phyloP scores from a whole-genome alignment of 768 basidiomycete genomes.

The Tylopilus vinaceipallidus region DNA sequence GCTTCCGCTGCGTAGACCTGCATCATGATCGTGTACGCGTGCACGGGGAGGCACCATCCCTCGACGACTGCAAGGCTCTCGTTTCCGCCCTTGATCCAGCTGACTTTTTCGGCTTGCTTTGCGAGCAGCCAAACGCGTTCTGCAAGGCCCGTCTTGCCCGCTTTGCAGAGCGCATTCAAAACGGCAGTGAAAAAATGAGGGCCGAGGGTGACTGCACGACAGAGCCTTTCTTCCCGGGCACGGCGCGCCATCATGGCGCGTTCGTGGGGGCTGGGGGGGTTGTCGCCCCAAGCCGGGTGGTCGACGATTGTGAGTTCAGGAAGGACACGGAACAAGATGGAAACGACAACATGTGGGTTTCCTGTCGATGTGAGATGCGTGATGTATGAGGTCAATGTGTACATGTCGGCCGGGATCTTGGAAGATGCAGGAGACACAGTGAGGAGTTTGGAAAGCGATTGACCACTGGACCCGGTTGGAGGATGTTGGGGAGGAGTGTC shows the following conservation, averaged over 20 bases:
- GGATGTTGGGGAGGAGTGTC: background rate
- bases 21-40: conserved; percentile 74
- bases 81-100: conserved; percentile 38
- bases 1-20: conserved; percentile 53
- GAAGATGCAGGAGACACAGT: conserved; percentile 11
- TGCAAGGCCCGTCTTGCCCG: conserved; percentile 50
- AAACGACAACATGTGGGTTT: conserved; percentile 41
- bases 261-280: conserved; percentile 24
- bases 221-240: conserved; percentile 33
- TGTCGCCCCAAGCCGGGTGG: conserved; percentile 38
- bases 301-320: conserved; percentile 47
- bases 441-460: conserved; percentile 14
- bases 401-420: conserved; percentile 36
- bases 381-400: conserved; percentile 54
- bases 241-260: conserved; percentile 25
- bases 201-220: conserved; percentile 49
- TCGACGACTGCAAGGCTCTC: conserved; percentile 21
- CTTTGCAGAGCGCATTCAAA: conserved; percentile 59
- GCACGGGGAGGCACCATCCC: conserved; percentile 65
- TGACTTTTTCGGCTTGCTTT: conserved; percentile 54
- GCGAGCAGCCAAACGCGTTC: conserved; percentile 67
- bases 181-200: conserved; percentile 59
- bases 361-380: conserved; percentile 50
- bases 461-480: background rate
- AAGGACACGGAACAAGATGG: conserved; percentile 52